phyloP scores from a whole-genome alignment of 2,329 filamentous ascomycete genomes.

The Xylariales sp. region DNA sequence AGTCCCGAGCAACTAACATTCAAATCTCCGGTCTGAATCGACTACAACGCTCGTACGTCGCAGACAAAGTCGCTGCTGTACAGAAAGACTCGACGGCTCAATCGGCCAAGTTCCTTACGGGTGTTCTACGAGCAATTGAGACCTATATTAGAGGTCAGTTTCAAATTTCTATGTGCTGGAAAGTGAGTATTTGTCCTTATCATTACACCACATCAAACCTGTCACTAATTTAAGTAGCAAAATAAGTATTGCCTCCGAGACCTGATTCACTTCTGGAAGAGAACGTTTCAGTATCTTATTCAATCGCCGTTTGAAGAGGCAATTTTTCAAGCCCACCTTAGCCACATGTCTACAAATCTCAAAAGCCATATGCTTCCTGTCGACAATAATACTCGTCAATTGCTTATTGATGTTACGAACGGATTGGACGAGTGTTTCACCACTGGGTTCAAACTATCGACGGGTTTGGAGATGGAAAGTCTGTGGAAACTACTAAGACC shows the following conservation, averaged over 20 bases:
- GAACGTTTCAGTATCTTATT: constrained; percentile 62
- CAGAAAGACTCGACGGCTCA: constrained; percentile 71
- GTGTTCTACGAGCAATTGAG: constrained; percentile 56
- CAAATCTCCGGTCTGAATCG: constrained; percentile 68
- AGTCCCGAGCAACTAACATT: constrained; percentile 56
- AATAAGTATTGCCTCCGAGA: constrained; percentile 52
- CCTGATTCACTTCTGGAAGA: constrained; percentile 65
- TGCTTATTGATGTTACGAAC: constrained; percentile 56
- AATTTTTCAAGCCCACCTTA: constrained; percentile 71
- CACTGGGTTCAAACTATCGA: constrained; percentile 76
- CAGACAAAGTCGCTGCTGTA: constrained; percentile 64
- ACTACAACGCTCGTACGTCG: constrained; percentile 69
- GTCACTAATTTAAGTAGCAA: constrained; percentile 43
- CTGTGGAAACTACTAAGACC: constrained; percentile 82
- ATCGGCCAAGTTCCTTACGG: constrained; percentile 63
- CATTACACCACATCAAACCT: not conserved
- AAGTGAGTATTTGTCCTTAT: constrained; percentile 42
- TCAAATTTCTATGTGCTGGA: constrained; percentile 47
- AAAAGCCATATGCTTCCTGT: constrained; percentile 48
- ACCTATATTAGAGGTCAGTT: constrained; percentile 56
- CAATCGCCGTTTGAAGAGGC: constrained; percentile 68
- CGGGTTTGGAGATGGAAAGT: constrained; percentile 81
- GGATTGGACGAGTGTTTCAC: constrained; percentile 69
- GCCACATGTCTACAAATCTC: constrained; percentile 60
- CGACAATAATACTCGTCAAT: constrained; percentile 49